Percentiles rank a stretch among this genome's conserved stretches.
Evolutionary conservation across 1,284 basidiomycete genomes (phyloP).

Genomic region (Pascua guehoae): DNA sequence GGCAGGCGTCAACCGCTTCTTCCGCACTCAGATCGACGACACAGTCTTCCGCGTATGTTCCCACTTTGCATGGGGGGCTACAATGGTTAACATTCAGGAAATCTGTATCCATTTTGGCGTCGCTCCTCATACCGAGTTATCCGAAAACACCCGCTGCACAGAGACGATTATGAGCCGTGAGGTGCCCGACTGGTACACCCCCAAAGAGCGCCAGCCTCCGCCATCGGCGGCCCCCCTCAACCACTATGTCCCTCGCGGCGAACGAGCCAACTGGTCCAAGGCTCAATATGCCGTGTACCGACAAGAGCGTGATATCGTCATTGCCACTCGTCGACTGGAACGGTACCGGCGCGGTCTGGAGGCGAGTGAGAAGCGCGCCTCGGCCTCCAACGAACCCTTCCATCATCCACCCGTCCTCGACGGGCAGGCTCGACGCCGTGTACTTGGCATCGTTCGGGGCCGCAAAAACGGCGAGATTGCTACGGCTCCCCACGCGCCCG

Average conservation of each 20-base stretch:
- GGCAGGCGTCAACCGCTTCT: conserved; percentile 25
- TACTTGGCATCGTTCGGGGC: conserved; percentile 3
- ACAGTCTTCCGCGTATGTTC: not conserved
- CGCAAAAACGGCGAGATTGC: not conserved
- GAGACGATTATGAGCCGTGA: not conserved
- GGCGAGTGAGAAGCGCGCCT: not conserved
- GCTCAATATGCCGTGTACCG: conserved; percentile 25
- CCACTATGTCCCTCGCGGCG: conserved; percentile 21
- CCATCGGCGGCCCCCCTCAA: not conserved
- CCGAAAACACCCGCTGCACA: not conserved
- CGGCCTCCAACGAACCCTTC: not conserved
- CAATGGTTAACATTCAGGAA: conserved; percentile 1
- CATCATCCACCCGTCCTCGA: conserved; percentile 3
- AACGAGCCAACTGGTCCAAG: conserved; percentile 18
- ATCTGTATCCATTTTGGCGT: conserved; percentile 1
- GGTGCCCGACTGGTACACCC: not conserved
- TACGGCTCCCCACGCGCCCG: no score
- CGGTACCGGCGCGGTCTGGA: not conserved
- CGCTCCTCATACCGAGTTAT: not conserved
- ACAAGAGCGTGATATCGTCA: conserved; percentile 13
- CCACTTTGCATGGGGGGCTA: not conserved
- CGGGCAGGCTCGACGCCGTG: conserved; percentile 1
- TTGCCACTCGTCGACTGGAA: not conserved
- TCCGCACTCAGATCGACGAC: conserved; percentile 7
- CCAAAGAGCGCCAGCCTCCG: not conserved